These are phyloP conservation scores for Rubia tinctorum DNA, from an alignment of 305 asterid genomes.

Conservation along the genomic window DNA sequence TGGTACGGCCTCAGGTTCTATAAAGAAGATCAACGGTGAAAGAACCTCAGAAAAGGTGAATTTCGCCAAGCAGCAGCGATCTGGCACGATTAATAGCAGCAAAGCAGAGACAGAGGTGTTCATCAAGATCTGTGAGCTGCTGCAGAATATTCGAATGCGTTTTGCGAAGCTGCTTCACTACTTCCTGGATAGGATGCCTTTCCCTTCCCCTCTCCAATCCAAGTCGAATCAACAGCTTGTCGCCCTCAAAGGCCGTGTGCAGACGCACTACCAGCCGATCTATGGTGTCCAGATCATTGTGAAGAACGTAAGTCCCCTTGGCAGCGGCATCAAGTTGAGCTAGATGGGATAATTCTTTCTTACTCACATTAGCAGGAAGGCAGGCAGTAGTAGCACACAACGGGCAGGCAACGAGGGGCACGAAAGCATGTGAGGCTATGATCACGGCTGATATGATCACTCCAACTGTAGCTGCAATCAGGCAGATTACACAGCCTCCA, in stretches of 20 bases:
- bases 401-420: constrained; percentile 37
- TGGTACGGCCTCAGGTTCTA: background rate
- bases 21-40: background rate
- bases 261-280: constrained; percentile 65
- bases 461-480: constrained; percentile 56
- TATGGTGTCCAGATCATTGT: constrained; percentile 70
- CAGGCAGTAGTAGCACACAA: constrained; percentile 19
- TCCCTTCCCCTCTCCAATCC: constrained; percentile 75
- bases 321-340: constrained; percentile 79
- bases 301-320: constrained; percentile 67
- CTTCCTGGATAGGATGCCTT: constrained; percentile 61
- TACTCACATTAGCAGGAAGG: constrained; percentile 34
- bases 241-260: constrained; percentile 48
- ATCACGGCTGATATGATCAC: constrained; percentile 56
- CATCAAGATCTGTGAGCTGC: constrained; percentile 72
- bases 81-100: constrained; percentile 75
- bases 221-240: constrained; percentile 47
- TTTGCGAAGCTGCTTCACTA: constrained; percentile 59
- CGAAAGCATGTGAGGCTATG: constrained; percentile 67
- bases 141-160: constrained; percentile 46
- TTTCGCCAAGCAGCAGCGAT: constrained; percentile 55
- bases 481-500: constrained; percentile 52
- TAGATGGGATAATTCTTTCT: constrained; percentile 48
- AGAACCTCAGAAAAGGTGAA: constrained; percentile 29
- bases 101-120: constrained; percentile 76